A percentile compares a stretch with the other conserved stretches of the same genome.
Conservation (phyloP, 805 yeast species). For the Priceomyces melissophilus region DNA sequence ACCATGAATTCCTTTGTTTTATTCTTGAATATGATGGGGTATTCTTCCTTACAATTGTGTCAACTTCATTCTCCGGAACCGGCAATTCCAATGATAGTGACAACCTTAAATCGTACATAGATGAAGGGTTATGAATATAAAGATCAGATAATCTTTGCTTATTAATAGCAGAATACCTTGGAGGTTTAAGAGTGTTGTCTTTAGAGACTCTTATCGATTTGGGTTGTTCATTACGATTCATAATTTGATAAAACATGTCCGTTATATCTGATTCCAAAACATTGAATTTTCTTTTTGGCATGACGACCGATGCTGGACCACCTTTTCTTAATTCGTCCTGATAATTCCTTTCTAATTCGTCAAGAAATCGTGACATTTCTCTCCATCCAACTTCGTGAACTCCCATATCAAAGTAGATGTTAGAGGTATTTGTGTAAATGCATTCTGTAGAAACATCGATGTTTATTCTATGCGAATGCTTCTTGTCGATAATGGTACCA, state of each 20-base stretch:
- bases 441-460: constrained; percentile 70
- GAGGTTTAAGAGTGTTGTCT: constrained; percentile 57
- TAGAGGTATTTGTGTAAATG: constrained; percentile 52
- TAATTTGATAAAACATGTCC: constrained; percentile 61
- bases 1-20: constrained; percentile 69
- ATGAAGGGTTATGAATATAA: constrained; percentile 69
- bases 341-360: constrained; percentile 49
- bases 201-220: constrained; percentile 61
- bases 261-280: constrained; percentile 58
- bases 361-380: constrained; percentile 52
- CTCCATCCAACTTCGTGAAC: constrained; percentile 60
- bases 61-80: constrained; percentile 53
- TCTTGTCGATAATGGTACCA: constrained; percentile 66
- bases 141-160: constrained; percentile 74
- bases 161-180: constrained; percentile 67
- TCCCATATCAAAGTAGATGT: constrained; percentile 61
- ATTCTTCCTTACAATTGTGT: constrained; percentile 46
- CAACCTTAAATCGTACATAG: constrained; percentile 71
- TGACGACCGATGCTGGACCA: constrained; percentile 10
- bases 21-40: constrained; percentile 57
- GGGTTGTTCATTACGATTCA: constrained; percentile 63
- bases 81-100: constrained; percentile 80
- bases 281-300: constrained; percentile 51
- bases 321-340: constrained; percentile 37
- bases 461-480: constrained; percentile 56